A percentile compares a stretch with the other conserved stretches of the same genome.
Conservation (phyloP, 371 early-diverging fungal genomes). For the Rhizopus delemar region DNA sequence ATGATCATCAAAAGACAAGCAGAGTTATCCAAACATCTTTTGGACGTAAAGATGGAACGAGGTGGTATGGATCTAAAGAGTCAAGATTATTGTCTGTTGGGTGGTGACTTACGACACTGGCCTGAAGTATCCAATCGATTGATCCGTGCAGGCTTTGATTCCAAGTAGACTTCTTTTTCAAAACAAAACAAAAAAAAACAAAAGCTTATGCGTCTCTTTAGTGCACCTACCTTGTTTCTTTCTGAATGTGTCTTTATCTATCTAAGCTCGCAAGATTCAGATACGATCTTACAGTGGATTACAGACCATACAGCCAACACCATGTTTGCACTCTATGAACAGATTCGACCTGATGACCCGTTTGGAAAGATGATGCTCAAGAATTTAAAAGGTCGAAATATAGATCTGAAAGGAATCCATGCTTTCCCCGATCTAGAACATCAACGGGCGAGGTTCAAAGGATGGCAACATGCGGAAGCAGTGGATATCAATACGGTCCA, state of each 20-base stretch:
- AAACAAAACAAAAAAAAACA: neutral
- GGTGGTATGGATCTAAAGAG: slow-evolving; percentile 79
- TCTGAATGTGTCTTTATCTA: slow-evolving; percentile 95
- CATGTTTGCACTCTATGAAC: slow-evolving; percentile 84
- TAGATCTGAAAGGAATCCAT: slow-evolving; percentile 74
- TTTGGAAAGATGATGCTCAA: slow-evolving; percentile 92
- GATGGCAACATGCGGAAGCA: slow-evolving; percentile 69
- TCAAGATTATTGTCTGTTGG: slow-evolving; percentile 67
- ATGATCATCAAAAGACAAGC: slow-evolving; percentile 62
- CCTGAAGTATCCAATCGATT: slow-evolving; percentile 60
- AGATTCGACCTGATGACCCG: slow-evolving; percentile 85
- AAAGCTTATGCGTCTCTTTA: slow-evolving; percentile 13
- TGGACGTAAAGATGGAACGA: slow-evolving; percentile 47
- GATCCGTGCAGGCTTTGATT: slow-evolving; percentile 67
- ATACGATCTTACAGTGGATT: slow-evolving; percentile 72
- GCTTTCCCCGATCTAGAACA: slow-evolving; percentile 73
- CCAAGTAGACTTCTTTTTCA: slow-evolving; percentile 34
- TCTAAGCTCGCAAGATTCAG: slow-evolving; percentile 65
- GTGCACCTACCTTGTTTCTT: slow-evolving; percentile 82
- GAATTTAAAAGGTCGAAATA: slow-evolving; percentile 73
- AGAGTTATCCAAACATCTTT: slow-evolving; percentile 54
- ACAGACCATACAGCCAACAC: slow-evolving; percentile 50
- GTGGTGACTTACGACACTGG: slow-evolving; percentile 81
- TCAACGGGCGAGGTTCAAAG: slow-evolving; percentile 66
- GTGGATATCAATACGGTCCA: slow-evolving; percentile 76